Evolutionary conservation across 768 basidiomycete species (phyloP).

Genomic region (Pleurotus salmoneostramineus): DNA sequence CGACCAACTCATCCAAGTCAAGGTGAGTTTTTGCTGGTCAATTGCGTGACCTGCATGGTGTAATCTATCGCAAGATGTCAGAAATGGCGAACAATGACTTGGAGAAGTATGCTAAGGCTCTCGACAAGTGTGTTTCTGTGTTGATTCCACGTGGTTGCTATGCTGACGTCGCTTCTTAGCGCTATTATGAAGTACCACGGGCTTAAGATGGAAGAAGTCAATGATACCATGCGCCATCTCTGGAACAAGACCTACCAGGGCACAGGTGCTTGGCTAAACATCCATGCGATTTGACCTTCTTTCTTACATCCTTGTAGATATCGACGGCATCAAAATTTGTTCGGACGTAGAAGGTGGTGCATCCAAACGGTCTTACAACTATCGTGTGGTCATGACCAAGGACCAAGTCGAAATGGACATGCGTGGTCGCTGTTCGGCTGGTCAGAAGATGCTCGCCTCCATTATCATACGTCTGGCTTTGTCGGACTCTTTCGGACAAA

Average conservation of each 20-base stretch:
- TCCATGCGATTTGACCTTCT: conserved; percentile 3
- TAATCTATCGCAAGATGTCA: conserved; percentile 62
- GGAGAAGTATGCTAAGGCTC: conserved; percentile 95
- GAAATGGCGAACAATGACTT: conserved; percentile 97
- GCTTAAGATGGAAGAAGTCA: conserved; percentile 99
- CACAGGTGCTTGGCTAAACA: conserved; percentile 59
- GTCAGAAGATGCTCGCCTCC: conserved; percentile 97
- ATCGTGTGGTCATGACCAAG: conserved; percentile 98
- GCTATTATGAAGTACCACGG: conserved; percentile 99
- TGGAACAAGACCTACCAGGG: conserved; percentile 99
- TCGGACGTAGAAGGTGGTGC: conserved; percentile 90
- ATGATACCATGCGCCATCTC: conserved; percentile 93
- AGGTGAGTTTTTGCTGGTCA: conserved; percentile 44
- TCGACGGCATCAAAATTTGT: conserved; percentile 93
- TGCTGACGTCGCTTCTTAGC: conserved; percentile 33
- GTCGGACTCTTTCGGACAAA: conserved; percentile 96
- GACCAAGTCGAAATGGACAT: conserved; percentile 99
- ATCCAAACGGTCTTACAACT: conserved; percentile 95
- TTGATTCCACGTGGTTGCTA: background rate
- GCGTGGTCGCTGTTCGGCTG: conserved; percentile 97
- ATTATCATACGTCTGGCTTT: conserved; percentile 97
- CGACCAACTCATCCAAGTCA: conserved; percentile 90
- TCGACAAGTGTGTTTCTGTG: conserved; percentile 75
- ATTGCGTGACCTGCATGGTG: background rate
- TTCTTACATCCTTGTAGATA: conserved; percentile 52